These are phyloP conservation scores for Umbelopsis sp. DNA, from an alignment of 192 early-diverging fungal genomes.

Conservation along the genomic window DNA sequence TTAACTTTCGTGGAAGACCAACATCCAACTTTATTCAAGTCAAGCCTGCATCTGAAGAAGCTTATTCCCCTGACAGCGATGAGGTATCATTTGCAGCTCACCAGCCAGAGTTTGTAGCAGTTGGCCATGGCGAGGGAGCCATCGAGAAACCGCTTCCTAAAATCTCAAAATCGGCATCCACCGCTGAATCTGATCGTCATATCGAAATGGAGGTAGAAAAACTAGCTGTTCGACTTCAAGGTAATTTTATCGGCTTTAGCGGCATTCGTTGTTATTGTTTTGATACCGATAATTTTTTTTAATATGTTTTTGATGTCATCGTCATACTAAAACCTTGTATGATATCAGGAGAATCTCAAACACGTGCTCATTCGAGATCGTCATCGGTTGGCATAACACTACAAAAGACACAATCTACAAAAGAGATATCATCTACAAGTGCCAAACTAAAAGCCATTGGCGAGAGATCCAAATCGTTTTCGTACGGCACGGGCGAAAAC, in stretches of 20 bases:
- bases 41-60: not conserved
- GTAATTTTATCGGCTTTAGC: not conserved
- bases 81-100: slow-evolving; percentile 10
- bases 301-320: slow-evolving; percentile 8
- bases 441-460: not conserved
- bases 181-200: not conserved
- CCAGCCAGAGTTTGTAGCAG: not conserved
- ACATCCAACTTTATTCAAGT: slow-evolving; percentile 25
- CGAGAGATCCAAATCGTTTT: slow-evolving; percentile 10
- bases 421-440: not conserved
- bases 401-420: slow-evolving; percentile 26
- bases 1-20: slow-evolving; percentile 33
- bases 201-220: slow-evolving; percentile 15
- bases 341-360: not conserved
- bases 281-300: not conserved
- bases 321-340: not conserved
- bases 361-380: slow-evolving; percentile 5
- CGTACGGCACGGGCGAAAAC: slow-evolving; percentile 6
- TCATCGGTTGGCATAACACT: slow-evolving; percentile 38
- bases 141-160: slow-evolving; percentile 7
- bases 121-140: not conserved
- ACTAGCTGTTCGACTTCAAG: not conserved
- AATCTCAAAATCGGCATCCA: not conserved
- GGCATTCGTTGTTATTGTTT: not conserved
- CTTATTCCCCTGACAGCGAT: slow-evolving; percentile 11